Evolutionary conservation across 1,284 basidiomycete genomes (phyloP).

Genomic region (Microbotryum scabiosae): DNA sequence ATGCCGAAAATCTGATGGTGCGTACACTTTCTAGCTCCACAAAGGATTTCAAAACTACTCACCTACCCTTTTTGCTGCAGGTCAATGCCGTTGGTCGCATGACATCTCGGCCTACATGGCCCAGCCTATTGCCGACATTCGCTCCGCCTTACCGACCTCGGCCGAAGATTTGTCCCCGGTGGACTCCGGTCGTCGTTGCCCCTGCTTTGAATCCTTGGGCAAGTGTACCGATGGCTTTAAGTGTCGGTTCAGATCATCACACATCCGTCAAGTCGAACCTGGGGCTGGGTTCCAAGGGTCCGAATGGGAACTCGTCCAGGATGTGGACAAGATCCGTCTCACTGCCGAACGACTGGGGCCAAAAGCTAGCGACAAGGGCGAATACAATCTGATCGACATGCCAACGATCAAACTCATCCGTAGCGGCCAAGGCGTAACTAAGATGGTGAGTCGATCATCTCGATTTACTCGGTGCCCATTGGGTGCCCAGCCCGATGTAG

Average conservation of each 20-base stretch:
- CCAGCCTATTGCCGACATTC: slow-evolving; percentile 65
- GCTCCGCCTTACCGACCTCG: slow-evolving; percentile 46
- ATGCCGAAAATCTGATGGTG: slow-evolving; percentile 48
- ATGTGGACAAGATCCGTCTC: slow-evolving; percentile 50
- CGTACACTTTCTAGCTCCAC: not conserved
- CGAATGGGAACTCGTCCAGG: slow-evolving; percentile 43
- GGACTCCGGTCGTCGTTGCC: slow-evolving; percentile 54
- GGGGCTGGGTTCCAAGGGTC: slow-evolving; percentile 28
- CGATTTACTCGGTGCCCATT: too few relatives aligned
- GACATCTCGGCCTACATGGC: slow-evolving; percentile 66
- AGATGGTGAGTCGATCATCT: slow-evolving; percentile 48
- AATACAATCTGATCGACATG: slow-evolving; percentile 62
- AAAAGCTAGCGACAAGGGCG: slow-evolving; percentile 45
- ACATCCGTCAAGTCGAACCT: slow-evolving; percentile 40
- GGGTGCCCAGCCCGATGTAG: too few relatives aligned
- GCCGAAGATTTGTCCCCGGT: slow-evolving; percentile 48
- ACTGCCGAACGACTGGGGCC: not conserved
- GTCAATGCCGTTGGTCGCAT: slow-evolving; percentile 67
- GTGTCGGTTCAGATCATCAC: slow-evolving; percentile 80
- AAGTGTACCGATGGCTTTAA: slow-evolving; percentile 79
- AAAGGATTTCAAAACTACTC: too few relatives aligned
- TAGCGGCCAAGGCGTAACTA: slow-evolving; percentile 42
- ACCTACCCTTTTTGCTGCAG: too few relatives aligned
- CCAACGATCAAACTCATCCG: slow-evolving; percentile 54
- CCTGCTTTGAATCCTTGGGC: slow-evolving; percentile 63